Evolutionary conservation across 176 grass and related monocot species (phyloP).

Genomic region (Juncus inflexus): DNA sequence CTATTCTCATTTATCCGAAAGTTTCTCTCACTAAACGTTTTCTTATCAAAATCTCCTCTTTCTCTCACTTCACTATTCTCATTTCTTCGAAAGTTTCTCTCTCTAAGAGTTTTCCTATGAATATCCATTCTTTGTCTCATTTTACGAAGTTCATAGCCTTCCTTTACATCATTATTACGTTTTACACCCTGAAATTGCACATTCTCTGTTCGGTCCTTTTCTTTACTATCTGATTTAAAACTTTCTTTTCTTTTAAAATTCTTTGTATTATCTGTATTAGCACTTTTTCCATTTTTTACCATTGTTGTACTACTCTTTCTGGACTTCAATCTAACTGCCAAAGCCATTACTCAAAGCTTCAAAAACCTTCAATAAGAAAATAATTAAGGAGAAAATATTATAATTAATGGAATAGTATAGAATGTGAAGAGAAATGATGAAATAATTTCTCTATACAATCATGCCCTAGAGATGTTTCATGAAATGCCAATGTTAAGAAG

Average conservation of each 20-base stretch:
- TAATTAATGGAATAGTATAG: not conserved
- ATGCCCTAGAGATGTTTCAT: not conserved
- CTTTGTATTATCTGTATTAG: conserved; percentile 22
- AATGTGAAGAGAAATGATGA: not conserved
- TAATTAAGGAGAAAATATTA: not conserved
- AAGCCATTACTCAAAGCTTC: conserved; percentile 26
- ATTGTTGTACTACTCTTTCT: conserved; percentile 12
- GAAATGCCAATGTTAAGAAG: not conserved
- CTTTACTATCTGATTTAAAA: conserved; percentile 3
- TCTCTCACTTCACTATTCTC: not conserved
- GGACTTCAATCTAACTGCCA: conserved; percentile 35
- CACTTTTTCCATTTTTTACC: conserved; percentile 23
- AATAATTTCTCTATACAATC: not conserved
- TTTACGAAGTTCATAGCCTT: conserved; percentile 23
- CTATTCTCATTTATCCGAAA: conserved; percentile 13
- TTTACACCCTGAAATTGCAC: not conserved
- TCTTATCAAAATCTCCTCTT: conserved; percentile 15
- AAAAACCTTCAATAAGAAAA: conserved; percentile 4
- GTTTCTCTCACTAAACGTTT: conserved; percentile 11
- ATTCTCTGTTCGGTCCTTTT: not conserved
- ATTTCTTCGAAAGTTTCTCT: conserved; percentile 25
- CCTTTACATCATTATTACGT: conserved; percentile 10
- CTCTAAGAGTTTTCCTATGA: not conserved
- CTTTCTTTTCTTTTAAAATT: conserved; percentile 18
- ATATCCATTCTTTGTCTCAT: conserved; percentile 12